These are phyloP conservation scores for Pterocarpus santalinus DNA, from an alignment of 306 rosid species.

Conservation along the genomic window DNA sequence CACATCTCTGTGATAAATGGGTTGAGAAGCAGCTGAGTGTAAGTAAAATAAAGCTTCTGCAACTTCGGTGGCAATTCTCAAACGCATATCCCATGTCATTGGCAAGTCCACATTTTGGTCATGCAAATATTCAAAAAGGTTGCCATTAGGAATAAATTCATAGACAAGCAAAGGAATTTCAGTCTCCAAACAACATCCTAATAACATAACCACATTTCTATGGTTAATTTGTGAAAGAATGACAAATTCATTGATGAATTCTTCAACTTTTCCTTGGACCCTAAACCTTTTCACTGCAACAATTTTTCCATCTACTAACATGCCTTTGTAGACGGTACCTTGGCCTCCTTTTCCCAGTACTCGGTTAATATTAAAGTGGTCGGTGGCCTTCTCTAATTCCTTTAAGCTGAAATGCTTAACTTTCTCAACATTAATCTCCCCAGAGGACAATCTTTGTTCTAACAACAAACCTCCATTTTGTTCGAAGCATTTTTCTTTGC, in stretches of 20 bases:
- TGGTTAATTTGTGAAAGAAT: too few species aligned
- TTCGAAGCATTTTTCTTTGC: constrained; percentile 37
- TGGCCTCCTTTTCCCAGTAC: constrained; percentile 47
- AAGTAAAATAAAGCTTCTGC: constrained; percentile 42
- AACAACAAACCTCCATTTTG: constrained; percentile 46
- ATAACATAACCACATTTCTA: constrained; percentile 28
- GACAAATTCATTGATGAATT: too few species aligned
- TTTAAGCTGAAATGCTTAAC: constrained; percentile 16
- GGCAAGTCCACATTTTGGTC: constrained; percentile 16
- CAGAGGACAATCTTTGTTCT: constrained; percentile 23
- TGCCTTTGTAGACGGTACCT: constrained; percentile 3
- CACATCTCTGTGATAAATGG: constrained; percentile 43
- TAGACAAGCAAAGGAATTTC: too few species aligned
- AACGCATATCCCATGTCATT: constrained; percentile 40
- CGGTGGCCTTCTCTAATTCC: constrained; percentile 41
- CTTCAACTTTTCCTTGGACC: too few species aligned
- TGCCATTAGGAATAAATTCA: constrained; percentile 9
- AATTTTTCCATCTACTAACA: too few species aligned
- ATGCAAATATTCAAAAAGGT: constrained; percentile 21
- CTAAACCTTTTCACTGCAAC: too few species aligned
- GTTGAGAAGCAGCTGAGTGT: constrained; percentile 43
- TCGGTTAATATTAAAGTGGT: constrained; percentile 27
- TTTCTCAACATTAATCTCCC: constrained; percentile 25
- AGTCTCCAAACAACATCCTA: constrained; percentile 33
- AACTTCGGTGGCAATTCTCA: constrained; percentile 38